Evolutionary conservation across 2,329 filamentous ascomycete genomes (phyloP).

Genomic region (Phaeosphaeriaceae sp.): DNA sequence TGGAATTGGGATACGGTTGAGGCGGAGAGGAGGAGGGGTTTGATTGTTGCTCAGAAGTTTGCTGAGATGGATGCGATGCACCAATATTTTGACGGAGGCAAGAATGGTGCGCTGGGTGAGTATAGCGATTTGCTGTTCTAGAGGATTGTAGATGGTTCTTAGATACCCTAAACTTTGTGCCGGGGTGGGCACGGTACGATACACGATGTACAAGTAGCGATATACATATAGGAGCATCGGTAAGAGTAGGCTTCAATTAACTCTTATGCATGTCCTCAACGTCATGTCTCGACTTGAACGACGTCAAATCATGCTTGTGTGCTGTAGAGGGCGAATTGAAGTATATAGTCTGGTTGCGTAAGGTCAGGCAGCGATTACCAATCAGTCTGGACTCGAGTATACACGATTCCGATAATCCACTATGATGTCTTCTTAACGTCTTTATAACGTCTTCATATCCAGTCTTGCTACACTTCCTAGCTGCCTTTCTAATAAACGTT

Average conservation of each 20-base stretch:
- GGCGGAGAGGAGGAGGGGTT: conserved; percentile 62
- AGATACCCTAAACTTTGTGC: conserved; percentile 10
- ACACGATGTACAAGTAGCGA: background rate
- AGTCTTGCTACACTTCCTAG: background rate
- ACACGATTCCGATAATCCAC: background rate
- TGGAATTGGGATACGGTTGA: conserved; percentile 71
- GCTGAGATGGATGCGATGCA: conserved; percentile 62
- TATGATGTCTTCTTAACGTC: no score
- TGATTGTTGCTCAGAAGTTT: conserved; percentile 65
- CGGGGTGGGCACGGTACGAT: background rate
- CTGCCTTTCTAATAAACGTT: conserved; percentile 3
- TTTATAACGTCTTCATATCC: background rate
- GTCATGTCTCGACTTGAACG: no score
- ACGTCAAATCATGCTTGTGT: no score
- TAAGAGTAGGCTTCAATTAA: no score
- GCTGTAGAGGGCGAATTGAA: no score
- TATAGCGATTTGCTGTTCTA: conserved; percentile 49
- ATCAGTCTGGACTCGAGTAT: background rate
- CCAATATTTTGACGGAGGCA: conserved; percentile 57
- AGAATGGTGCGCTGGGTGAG: conserved; percentile 54
- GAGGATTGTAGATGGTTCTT: background rate
- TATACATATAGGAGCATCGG: no score
- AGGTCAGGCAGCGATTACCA: no score
- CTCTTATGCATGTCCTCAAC: no score
- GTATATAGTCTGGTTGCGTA: no score